A percentile compares a stretch with the other conserved stretches of the same genome.
Conservation (phyloP, 1,139 yeast species). For the Trichomonascaceae sp. region DNA sequence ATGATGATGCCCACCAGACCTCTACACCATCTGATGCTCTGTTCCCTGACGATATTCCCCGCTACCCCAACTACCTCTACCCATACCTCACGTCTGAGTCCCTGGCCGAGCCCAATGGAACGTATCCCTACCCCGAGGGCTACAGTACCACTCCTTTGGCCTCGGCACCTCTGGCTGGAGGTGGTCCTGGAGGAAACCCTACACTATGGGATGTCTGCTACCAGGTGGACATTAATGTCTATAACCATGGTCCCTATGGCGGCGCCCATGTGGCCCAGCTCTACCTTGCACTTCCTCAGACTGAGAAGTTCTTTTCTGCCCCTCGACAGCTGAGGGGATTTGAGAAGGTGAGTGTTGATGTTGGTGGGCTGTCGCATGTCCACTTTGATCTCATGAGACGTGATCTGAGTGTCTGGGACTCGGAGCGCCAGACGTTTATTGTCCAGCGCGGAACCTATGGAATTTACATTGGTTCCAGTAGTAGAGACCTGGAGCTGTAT, state of each 20-base stretch:
- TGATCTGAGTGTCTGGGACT: conserved; percentile 51
- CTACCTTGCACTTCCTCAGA: conserved; percentile 42
- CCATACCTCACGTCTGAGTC: conserved; percentile 18
- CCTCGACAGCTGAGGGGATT: conserved; percentile 45
- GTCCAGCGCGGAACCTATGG: conserved; percentile 46
- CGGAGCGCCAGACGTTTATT: conserved; percentile 45
- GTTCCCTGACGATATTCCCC: conserved; percentile 28
- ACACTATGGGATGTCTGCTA: conserved; percentile 35
- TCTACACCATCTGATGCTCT: conserved; percentile 38
- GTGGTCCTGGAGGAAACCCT: conserved; percentile 44
- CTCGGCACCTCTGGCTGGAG: conserved; percentile 39
- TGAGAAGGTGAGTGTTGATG: conserved; percentile 39
- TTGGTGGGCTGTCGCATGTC: conserved; percentile 31
- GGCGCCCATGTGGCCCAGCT: conserved; percentile 47
- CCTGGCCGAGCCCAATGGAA: conserved; percentile 16
- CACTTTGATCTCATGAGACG: conserved; percentile 38
- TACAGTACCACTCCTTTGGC: conserved; percentile 30
- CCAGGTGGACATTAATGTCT: conserved; percentile 35
- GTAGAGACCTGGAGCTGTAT: conserved; percentile 38
- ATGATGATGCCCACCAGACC: conserved; percentile 26
- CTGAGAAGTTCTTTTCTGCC: conserved; percentile 30
- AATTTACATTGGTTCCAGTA: conserved; percentile 40
- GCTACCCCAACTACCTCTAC: conserved; percentile 16
- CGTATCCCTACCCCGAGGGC: conserved; percentile 42
- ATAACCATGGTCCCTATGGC: conserved; percentile 36